Conservation (phyloP, 345 rosid genomes). For the Eucalyptus microcorys region DNA sequence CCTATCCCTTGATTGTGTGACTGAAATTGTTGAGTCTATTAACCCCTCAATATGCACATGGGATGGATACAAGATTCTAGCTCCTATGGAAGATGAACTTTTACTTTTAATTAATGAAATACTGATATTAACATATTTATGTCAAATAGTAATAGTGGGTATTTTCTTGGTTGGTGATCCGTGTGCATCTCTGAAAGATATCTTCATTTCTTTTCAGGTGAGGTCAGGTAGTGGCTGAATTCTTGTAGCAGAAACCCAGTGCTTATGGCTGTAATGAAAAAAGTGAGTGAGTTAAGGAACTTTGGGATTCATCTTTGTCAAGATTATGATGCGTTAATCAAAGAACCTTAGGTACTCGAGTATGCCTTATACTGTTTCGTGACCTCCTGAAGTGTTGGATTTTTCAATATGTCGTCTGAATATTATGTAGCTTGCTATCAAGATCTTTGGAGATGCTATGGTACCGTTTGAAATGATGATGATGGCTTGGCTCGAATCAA, state of each 20-base stretch:
- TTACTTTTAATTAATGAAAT: background rate
- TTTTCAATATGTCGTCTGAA: background rate
- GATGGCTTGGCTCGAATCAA: background rate
- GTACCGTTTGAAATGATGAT: background rate
- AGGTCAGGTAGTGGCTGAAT: constrained; percentile 1
- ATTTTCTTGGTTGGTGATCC: background rate
- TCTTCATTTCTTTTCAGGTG: background rate
- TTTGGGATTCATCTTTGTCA: background rate
- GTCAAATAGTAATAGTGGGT: background rate
- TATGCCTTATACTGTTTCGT: background rate
- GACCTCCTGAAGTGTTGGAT: background rate
- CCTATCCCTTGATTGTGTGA: background rate
- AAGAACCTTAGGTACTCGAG: background rate
- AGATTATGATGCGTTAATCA: background rate
- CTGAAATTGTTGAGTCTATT: background rate
- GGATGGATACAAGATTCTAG: background rate
- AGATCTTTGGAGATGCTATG: background rate
- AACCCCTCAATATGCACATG: background rate
- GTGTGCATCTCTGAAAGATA: background rate
- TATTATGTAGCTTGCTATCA: background rate
- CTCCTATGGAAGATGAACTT: background rate
- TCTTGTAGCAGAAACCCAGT: background rate
- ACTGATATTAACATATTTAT: background rate
- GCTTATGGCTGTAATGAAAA: background rate
- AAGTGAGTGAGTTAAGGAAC: background rate